Percentiles rank a stretch among this genome's conserved stretches.
These are phyloP conservation scores for Chenopodium quinoa DNA, from an alignment of 148 eudicot species.

Conservation along the genomic window DNA sequence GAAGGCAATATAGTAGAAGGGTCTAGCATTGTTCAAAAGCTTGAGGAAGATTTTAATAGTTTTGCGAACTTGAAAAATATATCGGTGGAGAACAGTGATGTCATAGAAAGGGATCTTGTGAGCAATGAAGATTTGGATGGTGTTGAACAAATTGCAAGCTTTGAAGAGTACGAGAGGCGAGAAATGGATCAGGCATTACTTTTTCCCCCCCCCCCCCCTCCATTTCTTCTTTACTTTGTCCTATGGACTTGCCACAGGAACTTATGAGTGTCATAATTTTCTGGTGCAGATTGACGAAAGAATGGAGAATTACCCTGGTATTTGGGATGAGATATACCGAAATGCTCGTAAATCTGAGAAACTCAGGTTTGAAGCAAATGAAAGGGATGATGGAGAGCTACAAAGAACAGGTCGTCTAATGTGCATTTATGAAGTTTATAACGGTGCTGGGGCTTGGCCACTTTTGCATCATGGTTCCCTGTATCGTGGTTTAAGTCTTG, in stretches of 20 bases:
- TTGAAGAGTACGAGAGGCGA: conserved; percentile 71
- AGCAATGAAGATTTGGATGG: conserved; percentile 67
- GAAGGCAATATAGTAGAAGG: conserved; percentile 26
- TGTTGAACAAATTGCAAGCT: conserved; percentile 55
- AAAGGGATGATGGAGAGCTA: conserved; percentile 97
- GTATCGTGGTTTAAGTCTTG: conserved; percentile 97
- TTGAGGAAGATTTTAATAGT: conserved; percentile 55
- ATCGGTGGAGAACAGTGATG: conserved; percentile 32
- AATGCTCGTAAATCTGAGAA: conserved; percentile 92
- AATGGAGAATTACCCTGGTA: conserved; percentile 77
- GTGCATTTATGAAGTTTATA: conserved; percentile 88
- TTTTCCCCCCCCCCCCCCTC: not conserved
- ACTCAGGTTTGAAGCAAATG: conserved; percentile 72
- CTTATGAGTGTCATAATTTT: conserved; percentile 6
- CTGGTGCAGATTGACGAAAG: conserved; percentile 74
- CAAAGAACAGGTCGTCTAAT: conserved; percentile 85
- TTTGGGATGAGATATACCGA: conserved; percentile 86
- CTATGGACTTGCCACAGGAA: not conserved
- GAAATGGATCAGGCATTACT: conserved; percentile 71
- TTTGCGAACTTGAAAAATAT: conserved; percentile 30
- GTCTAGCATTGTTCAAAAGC: conserved; percentile 50
- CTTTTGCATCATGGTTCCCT: conserved; percentile 92
- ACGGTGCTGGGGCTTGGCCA: conserved; percentile 94
- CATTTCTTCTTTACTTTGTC: not conserved
- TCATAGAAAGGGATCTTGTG: conserved; percentile 40